Evolutionary conservation across 768 basidiomycete genomes (phyloP).

Genomic region (Pulveroboletus frians): DNA sequence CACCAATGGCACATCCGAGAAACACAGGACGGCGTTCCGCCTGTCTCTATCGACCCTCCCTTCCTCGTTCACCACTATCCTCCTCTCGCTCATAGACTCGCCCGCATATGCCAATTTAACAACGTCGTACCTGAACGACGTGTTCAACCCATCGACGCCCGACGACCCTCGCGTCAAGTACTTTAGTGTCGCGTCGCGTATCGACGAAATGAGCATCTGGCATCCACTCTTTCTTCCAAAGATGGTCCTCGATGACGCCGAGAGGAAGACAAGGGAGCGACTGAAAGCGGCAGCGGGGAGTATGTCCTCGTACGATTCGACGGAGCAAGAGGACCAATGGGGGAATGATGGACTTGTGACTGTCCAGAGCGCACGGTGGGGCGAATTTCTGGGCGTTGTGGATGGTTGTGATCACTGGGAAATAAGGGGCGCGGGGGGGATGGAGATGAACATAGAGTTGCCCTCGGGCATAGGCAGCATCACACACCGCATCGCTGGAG

Average conservation of each 20-base stretch:
- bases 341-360: constrained; percentile 93
- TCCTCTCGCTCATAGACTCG: constrained; percentile 87
- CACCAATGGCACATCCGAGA: constrained; percentile 8
- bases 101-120: constrained; percentile 96
- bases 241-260: constrained; percentile 84
- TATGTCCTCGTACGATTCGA: constrained; percentile 2
- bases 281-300: constrained; percentile 29
- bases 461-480: constrained; percentile 45
- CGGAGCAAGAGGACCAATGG: constrained; percentile 51
- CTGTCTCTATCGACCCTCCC: constrained; percentile 63
- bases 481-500: constrained; percentile 34
- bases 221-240: constrained; percentile 98
- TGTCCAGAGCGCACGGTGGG: constrained; percentile 92
- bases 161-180: constrained; percentile 82
- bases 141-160: constrained; percentile 81
- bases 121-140: constrained; percentile 67
- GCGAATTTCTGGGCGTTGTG: constrained; percentile 87
- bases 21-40: constrained; percentile 33
- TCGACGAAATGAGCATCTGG: constrained; percentile 62
- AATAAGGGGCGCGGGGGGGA: constrained; percentile 80
- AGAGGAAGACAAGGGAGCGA: constrained; percentile 51
- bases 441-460: constrained; percentile 60
- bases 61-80: constrained; percentile 78
- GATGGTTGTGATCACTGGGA: constrained; percentile 97
- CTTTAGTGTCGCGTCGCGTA: constrained; percentile 85